Conservation (phyloP, 1,284 basidiomycete species). For the Tylopilus orsonianus region DNA sequence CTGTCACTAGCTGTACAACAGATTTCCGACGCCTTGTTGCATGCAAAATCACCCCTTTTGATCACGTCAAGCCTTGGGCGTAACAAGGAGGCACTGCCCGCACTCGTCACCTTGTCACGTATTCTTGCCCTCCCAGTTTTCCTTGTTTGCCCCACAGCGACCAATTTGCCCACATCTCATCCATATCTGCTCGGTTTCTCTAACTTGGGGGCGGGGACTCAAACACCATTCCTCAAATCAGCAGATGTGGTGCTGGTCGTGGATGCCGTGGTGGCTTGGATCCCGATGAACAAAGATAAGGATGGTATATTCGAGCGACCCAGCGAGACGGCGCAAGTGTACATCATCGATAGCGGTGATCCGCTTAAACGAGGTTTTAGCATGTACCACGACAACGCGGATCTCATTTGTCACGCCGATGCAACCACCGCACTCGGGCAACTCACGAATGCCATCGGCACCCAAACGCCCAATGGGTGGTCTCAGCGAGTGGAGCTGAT, state of each 20-base stretch:
- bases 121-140: constrained; percentile 56
- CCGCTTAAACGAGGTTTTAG: constrained; percentile 56
- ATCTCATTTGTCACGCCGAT: constrained; percentile 58
- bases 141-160: constrained; percentile 48
- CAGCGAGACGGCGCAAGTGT: constrained; percentile 44
- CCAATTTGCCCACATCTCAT: constrained; percentile 60
- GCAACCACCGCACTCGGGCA: constrained; percentile 52
- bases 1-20: constrained; percentile 38
- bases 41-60: constrained; percentile 57
- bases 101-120: constrained; percentile 49
- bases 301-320: constrained; percentile 37
- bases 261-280: constrained; percentile 67
- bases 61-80: constrained; percentile 64
- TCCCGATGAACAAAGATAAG: constrained; percentile 47
- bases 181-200: constrained; percentile 52
- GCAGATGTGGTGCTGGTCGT: constrained; percentile 65
- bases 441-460: constrained; percentile 39
- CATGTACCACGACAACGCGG: constrained; percentile 56
- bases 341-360: constrained; percentile 62
- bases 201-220: constrained; percentile 43
- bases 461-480: constrained; percentile 11
- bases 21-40: constrained; percentile 50
- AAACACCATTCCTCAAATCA: constrained; percentile 45
- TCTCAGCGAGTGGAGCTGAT: constrained; percentile 10
- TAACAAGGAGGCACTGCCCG: constrained; percentile 48